Percentiles rank a stretch among this genome's conserved stretches.
These are phyloP conservation scores for Dipteronia dyeriana DNA, from an alignment of 345 rosid species.

Conservation along the genomic window DNA sequence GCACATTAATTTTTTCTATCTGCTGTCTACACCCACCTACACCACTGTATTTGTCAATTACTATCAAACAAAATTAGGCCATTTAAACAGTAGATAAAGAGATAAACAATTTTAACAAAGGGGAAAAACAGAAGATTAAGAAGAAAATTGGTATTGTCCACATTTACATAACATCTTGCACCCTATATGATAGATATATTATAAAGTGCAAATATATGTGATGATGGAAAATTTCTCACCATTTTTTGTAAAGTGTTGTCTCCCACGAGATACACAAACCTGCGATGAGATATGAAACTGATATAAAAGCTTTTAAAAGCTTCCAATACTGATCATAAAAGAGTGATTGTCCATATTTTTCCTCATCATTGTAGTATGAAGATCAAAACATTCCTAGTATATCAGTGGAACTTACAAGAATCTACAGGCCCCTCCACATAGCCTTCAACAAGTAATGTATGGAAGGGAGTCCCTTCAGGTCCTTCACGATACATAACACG, in stretches of 20 bases:
- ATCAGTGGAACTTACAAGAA: conserved; percentile 57
- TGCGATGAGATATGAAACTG: conserved; percentile 30
- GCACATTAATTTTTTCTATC: background rate
- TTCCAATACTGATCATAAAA: conserved; percentile 9
- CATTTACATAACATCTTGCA: background rate
- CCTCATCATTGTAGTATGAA: conserved; percentile 11
- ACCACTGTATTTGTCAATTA: background rate
- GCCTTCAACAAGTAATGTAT: conserved; percentile 92
- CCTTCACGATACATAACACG: conserved; percentile 97
- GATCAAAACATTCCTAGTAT: conserved; percentile 4
- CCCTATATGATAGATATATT: background rate
- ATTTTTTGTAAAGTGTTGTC: conserved; percentile 66
- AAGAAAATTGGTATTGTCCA: background rate
- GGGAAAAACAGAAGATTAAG: background rate
- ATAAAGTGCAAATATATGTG: background rate
- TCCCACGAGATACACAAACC: conserved; percentile 94
- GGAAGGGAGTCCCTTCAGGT: conserved; percentile 76
- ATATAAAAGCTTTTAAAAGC: conserved; percentile 19
- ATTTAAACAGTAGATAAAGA: background rate
- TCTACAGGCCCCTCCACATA: conserved; percentile 84
- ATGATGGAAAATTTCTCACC: conserved; percentile 48
- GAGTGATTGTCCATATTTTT: background rate
- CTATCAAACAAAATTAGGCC: background rate
- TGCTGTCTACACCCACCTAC: background rate
- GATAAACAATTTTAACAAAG: background rate